Percentiles rank a stretch among this genome's conserved stretches.
Evolutionary conservation across 306 rosid species (phyloP).

Genomic region (Cyclanthera cordifolia): DNA sequence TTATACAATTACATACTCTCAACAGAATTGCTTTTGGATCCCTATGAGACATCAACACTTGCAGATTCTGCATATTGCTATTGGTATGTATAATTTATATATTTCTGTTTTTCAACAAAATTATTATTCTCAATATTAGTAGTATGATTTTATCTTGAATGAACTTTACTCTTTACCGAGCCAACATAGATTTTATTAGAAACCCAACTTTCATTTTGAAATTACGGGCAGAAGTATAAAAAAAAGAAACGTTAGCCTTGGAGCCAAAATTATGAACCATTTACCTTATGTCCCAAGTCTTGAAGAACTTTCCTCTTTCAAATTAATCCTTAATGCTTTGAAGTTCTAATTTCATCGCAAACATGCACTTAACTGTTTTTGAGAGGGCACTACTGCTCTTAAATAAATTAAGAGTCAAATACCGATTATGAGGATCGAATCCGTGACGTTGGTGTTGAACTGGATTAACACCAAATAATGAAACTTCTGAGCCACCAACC

Average conservation of each 20-base stretch:
- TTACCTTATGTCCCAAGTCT: not conserved
- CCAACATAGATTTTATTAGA: not conserved
- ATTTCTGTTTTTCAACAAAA: not conserved
- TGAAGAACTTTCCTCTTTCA: too few species aligned
- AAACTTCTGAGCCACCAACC: too few species aligned
- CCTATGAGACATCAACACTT: not conserved
- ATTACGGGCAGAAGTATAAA: not conserved
- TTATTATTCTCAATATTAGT: not conserved
- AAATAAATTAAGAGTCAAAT: too few species aligned
- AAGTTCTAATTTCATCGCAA: too few species aligned
- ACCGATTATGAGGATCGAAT: too few species aligned
- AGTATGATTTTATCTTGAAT: not conserved
- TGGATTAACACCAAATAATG: too few species aligned
- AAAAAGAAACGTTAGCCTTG: not conserved
- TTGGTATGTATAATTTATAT: conserved; percentile 7
- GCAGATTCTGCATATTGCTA: not conserved
- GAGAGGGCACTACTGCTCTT: too few species aligned
- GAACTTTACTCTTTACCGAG: not conserved
- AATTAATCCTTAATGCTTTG: too few species aligned
- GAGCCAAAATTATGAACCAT: not conserved
- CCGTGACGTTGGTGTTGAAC: too few species aligned
- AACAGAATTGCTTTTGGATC: not conserved
- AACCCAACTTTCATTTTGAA: not conserved
- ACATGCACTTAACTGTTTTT: too few species aligned
- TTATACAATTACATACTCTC: not conserved